Base-by-base conservation (phyloP, 352 stramenopile species). In the Elongisporangium undulatum region DNA sequence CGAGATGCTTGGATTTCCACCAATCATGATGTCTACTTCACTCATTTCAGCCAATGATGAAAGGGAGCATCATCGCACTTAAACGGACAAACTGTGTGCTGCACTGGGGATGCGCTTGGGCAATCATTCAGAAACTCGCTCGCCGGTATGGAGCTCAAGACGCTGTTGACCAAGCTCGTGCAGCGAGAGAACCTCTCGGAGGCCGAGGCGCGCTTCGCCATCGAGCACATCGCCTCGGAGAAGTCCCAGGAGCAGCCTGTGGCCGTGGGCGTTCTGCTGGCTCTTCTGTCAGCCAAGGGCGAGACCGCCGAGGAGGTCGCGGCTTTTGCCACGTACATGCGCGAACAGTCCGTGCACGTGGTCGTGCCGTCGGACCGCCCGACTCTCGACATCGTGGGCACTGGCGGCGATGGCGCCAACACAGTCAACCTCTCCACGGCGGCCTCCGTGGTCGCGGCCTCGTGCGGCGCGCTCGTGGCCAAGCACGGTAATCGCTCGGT, bases 401-500 rank as follows among this genome's bases (percentile, higher is more conserved):
- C 97, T 3, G 97, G 97, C 53, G 97, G 97, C 53, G 97, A 99
- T 68, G 97, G 97, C 53, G 96, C 96, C 34, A 90, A 99, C 72
- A 99, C 97, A 0, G 98, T 99, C 63, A 99, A 99, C 69, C 89
- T 99, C 59, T 98, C 88, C 49, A 99, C 97, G 0, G 95, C 96
- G 0, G 91, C 90, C 5, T 91, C 97, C 1, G 91, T 99, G 12
- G 64, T 99, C 16, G 92, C 94, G 2, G 96, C 97, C 1, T 94
- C 97, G 0, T 98, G 89, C 62, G 97, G 97, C 17, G 85, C 85
- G 4, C 63, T 89, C 13, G 97, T 99, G 2, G 95, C 95, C 64
- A 99, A 99, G 80, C 95, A 98, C 50, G 97, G 97, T 49, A 99
- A 98, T 75, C 85, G 95, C 24, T 98, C 90, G 13, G 97, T 99